A percentile compares a stretch with the other conserved stretches of the same genome.
Conservation (phyloP, 2,329 filamentous ascomycete genomes). For the Clonostachys byssicola region DNA sequence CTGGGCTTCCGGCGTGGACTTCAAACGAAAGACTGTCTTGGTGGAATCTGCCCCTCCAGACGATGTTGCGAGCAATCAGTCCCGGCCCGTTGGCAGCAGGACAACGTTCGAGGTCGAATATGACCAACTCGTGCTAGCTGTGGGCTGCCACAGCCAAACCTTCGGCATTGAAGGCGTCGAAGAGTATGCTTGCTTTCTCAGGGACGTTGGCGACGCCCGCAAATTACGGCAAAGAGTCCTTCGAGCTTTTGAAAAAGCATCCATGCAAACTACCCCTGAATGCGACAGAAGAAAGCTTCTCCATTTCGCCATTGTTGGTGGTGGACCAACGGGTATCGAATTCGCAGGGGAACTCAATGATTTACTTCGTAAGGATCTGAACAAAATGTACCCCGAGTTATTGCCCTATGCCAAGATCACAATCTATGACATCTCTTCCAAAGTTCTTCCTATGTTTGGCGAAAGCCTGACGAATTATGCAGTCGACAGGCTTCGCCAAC, state of each 20-base stretch:
- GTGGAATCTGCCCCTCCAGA: constrained; percentile 65
- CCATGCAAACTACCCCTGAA: constrained; percentile 56
- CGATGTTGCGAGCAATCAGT: constrained; percentile 23
- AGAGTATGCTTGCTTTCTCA: constrained; percentile 80
- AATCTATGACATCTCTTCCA: constrained; percentile 73
- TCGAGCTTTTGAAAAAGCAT: constrained; percentile 68
- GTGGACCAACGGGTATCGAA: constrained; percentile 70
- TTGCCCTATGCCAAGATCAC: constrained; percentile 60
- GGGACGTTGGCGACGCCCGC: constrained; percentile 80
- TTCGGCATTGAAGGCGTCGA: constrained; percentile 81
- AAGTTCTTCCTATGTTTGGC: constrained; percentile 78
- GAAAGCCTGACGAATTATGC: constrained; percentile 67
- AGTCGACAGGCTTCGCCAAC: constrained; percentile 59
- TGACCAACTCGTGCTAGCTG: constrained; percentile 80
- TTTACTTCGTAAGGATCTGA: constrained; percentile 65
- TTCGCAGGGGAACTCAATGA: constrained; percentile 75
- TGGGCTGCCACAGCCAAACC: constrained; percentile 82
- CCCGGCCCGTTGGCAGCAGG: constrained; percentile 13
- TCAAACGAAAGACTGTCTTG: constrained; percentile 65
- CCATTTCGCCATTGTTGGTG: constrained; percentile 73
- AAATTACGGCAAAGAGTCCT: constrained; percentile 65
- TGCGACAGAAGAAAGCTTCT: constrained; percentile 57
- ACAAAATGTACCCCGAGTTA: constrained; percentile 60
- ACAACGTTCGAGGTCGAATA: constrained; percentile 66
- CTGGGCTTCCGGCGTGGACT: constrained; percentile 77